Evolutionary conservation across 768 basidiomycete genomes (phyloP), one percentile per base, ranked within the genome.

Genomic region (Chiua virens): DNA sequence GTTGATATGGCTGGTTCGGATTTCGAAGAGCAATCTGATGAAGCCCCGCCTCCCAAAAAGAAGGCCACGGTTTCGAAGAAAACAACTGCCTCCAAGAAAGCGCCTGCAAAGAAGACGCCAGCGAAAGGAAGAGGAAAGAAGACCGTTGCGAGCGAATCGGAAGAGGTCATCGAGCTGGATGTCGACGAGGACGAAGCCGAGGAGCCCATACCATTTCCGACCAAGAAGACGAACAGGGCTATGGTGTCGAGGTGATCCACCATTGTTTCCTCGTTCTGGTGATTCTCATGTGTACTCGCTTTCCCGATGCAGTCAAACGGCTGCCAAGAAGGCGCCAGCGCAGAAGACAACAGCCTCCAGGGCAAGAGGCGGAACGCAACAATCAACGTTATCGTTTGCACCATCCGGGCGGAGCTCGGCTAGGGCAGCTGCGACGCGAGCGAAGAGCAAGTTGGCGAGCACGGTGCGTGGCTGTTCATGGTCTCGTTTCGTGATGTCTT

Each of bases 381-480:
- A 77, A 64, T 52, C 76, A 2, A 85, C 82, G 38, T 66, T 90
- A 47, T 79, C 70, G 32, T 90, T 90, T 54, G 79, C 83, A 0
- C 83, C 87, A 10, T 74, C 77, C 27, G 79, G 79, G 8, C 72
- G 84, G 8, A 66, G 59, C 30, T 78, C 83, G 15, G 81, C 83
- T 1, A 70, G 89, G 46, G 78, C 86, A 0, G 89, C 89, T 14
- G 89, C 89, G 8, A 75, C 82, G 17, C 83, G 75, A 59, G 86
- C 89, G 10, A 80, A 75, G 59, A 78, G 79, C 38, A 88, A 72
- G 68, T 79, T 87, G 69, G 78, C 81, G 4, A 71, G 60, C 34
- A 64, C 66, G 47, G 77, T 79, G 44, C 52, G 75, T 68, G 45
- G 42, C 25, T 13, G 15, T 21, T 13, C 13, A 8, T 13, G 37